Evolutionary conservation across 2,329 filamentous ascomycete species (phyloP), one percentile per base, ranked within the genome.

Genomic region (Sporothrix curviconia): DNA sequence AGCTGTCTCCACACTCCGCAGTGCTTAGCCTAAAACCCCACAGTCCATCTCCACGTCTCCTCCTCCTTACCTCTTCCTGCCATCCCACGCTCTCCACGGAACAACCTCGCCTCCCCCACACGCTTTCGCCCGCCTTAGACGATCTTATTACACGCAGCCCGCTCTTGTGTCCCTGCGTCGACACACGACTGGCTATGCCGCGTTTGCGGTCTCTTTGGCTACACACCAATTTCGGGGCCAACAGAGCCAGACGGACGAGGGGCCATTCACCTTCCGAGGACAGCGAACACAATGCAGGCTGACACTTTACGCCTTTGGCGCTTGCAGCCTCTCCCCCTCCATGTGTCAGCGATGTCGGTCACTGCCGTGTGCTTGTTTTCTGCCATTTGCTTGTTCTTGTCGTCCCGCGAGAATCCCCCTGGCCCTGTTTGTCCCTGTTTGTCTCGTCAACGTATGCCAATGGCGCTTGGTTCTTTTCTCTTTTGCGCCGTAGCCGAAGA

Each of bases 121-220:
- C 42, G 8, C 12, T 30, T 39, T 46, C 19, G 9, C 42, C 24
- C 28, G 36, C 36, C 40, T 57, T 59, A 54, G 46, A 50, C 19
- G 47, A 56, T 56, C 42, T 34, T 59, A 59, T 59, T 56, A 59
- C 37, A 17, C 40, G 15, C 12, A 30, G 46, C 17, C 28, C 49
- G 32, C 24, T 15, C 24, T 30, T 15, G 22, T 24, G 28, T n/a
- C 28, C 49, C 36, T 19, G 17, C 24, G 11, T 19, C 49, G 28
- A 37, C n/a, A 37, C 17, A 11, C 19, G 32, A 50, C 47, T 50
- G 32, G 47, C 47, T 22, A 37, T 30, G 30, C 7, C 8, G 11
- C 4, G 11, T n/a, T 24, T 50, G 46, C 47, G 37, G 32, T 3
- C 19, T 37, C n/a, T 36, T 32, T n/a, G 46, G 5, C 30, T 12